phyloP scores from a whole-genome alignment of 306 rosid species.

The Rosa multiflora region DNA sequence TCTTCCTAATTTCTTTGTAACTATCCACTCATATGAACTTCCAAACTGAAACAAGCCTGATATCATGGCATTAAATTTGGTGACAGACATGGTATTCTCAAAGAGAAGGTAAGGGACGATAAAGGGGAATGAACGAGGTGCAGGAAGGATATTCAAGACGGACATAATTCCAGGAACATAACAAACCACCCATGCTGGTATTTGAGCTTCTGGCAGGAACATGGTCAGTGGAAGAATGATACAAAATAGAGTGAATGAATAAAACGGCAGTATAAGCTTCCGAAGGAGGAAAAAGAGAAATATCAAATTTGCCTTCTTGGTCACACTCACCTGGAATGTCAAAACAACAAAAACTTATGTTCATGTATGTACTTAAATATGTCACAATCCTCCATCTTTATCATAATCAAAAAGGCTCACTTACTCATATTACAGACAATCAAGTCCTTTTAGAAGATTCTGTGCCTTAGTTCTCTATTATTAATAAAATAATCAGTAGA shows the following conservation, averaged over 20 bases:
- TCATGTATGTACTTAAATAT: background rate
- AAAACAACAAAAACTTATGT: conserved; percentile 5
- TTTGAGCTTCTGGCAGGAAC: conserved; percentile 98
- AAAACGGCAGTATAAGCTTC: conserved; percentile 94
- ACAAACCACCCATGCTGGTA: conserved; percentile 95
- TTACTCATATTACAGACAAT: background rate
- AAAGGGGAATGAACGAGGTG: conserved; percentile 85
- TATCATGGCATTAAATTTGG: conserved; percentile 97
- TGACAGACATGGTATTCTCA: conserved; percentile 97
- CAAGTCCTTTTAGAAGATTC: background rate
- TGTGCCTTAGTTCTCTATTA: background rate
- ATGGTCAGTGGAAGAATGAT: conserved; percentile 96
- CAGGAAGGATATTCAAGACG: conserved; percentile 76
- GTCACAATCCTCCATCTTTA: background rate
- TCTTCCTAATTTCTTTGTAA: conserved; percentile 91
- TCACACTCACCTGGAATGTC: conserved; percentile 70
- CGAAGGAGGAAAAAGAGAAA: conserved; percentile 93
- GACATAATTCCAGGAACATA: conserved; percentile 98
- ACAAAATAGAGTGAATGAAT: conserved; percentile 96
- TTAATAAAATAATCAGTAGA: conserved; percentile 3
- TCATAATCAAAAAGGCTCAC: background rate
- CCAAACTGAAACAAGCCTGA: conserved; percentile 90
- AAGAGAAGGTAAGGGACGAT: conserved; percentile 92
- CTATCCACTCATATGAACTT: conserved; percentile 97
- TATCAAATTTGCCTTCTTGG: conserved; percentile 78